A percentile compares a stretch with the other conserved stretches of the same genome.
These are phyloP conservation scores for Wickerhamomyces xylosicus DNA, from an alignment of 805 yeast species.

Conservation along the genomic window DNA sequence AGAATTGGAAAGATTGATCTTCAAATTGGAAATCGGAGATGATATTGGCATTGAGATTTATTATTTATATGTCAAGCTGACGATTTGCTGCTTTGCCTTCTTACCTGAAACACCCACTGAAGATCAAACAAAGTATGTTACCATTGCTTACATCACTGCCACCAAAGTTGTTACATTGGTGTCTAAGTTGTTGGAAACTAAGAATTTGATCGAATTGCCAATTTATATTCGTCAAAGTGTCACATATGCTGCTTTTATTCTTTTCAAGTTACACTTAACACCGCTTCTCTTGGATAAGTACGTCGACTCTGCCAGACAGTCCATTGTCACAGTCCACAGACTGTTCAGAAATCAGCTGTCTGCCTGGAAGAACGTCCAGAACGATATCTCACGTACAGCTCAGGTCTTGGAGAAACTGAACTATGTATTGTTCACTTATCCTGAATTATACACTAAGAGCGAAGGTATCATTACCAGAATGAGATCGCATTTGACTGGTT, in stretches of 20 bases:
- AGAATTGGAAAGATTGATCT: conserved; percentile 65
- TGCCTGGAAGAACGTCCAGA: conserved; percentile 80
- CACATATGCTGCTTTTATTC: conserved; percentile 64
- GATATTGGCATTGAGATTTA: conserved; percentile 67
- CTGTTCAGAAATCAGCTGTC: conserved; percentile 78
- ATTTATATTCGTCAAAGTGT: conserved; percentile 82
- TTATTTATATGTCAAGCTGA: conserved; percentile 65
- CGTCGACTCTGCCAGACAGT: conserved; percentile 83
- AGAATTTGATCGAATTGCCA: conserved; percentile 74
- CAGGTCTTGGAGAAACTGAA: conserved; percentile 83
- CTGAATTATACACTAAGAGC: conserved; percentile 64
- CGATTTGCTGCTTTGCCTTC: conserved; percentile 84
- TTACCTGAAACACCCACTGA: conserved; percentile 83
- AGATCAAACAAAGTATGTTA: conserved; percentile 78
- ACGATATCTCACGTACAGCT: conserved; percentile 86
- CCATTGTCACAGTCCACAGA: conserved; percentile 87
- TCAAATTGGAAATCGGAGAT: conserved; percentile 47
- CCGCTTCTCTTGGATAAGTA: conserved; percentile 57
- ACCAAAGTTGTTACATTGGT: conserved; percentile 75
- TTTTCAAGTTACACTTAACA: conserved; percentile 75
- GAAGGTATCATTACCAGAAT: conserved; percentile 76
- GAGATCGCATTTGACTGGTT: conserved; percentile 89
- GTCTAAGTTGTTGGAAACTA: conserved; percentile 56
- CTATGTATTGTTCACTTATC: conserved; percentile 77
- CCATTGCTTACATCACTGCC: conserved; percentile 69